Conservation (phyloP, 2,329 filamentous ascomycete species). For the Huntiella abstrusa region DNA sequence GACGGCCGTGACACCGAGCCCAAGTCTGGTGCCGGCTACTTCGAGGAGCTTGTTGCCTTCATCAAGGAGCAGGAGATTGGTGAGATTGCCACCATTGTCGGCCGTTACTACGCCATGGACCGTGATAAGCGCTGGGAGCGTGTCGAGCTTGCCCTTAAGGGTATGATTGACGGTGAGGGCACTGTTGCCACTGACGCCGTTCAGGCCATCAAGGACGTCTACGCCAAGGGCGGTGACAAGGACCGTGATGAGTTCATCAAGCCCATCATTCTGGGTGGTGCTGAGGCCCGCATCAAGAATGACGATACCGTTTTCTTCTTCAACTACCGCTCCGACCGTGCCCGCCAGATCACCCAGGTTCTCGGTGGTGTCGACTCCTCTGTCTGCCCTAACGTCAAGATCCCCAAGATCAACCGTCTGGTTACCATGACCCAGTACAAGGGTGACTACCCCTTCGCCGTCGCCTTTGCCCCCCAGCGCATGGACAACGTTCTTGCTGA, state of each 20-base stretch:
- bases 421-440: constrained; percentile 99
- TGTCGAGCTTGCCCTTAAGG: constrained; percentile 76
- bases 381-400: constrained; percentile 75
- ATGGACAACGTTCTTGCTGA: constrained; percentile 99
- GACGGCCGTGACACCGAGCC: constrained; percentile 96
- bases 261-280: constrained; percentile 84
- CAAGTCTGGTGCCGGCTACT: constrained; percentile 74
- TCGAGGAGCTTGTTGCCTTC: constrained; percentile 68
- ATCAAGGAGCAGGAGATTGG: constrained; percentile 71
- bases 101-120: constrained; percentile 97
- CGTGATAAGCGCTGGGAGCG: constrained; percentile 98
- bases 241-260: constrained; percentile 97
- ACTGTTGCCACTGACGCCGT: constrained; percentile 73
- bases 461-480: constrained; percentile 83
- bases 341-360: constrained; percentile 87
- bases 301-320: constrained; percentile 97
- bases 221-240: constrained; percentile 44
- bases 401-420: constrained; percentile 66
- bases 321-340: constrained; percentile 98
- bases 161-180: constrained; percentile 68
- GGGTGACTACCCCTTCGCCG: constrained; percentile 73
- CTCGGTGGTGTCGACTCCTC: constrained; percentile 84
- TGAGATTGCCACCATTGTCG: constrained; percentile 80
- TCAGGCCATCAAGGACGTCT: constrained; percentile 69
- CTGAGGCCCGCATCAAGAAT: constrained; percentile 72